A percentile compares a stretch with the other conserved stretches of the same genome.
These are phyloP conservation scores for Collybia sp. DNA, from an alignment of 768 basidiomycete genomes.

Conservation along the genomic window DNA sequence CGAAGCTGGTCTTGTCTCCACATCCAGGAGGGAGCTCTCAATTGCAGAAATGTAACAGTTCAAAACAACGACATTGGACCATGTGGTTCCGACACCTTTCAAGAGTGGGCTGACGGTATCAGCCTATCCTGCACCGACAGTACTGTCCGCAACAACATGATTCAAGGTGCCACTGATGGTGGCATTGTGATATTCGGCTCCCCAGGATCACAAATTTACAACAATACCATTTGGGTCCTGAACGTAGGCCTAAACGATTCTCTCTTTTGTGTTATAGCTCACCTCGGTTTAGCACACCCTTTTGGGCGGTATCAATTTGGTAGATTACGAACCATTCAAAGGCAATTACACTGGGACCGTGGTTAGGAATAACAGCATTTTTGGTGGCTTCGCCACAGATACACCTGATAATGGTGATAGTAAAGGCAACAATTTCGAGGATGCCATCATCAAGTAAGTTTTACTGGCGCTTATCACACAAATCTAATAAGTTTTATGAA, in stretches of 20 bases:
- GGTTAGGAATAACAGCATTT: constrained; percentile 61
- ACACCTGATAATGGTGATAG: constrained; percentile 29
- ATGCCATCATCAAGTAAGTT: constrained; percentile 68
- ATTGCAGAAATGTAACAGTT: constrained; percentile 59
- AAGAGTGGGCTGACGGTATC: constrained; percentile 82
- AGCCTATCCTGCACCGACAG: constrained; percentile 65
- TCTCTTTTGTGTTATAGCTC: constrained; percentile 5
- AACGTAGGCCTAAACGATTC: constrained; percentile 38
- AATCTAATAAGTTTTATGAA: constrained; percentile 21
- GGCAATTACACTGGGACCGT: constrained; percentile 64
- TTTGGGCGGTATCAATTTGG: constrained; percentile 76
- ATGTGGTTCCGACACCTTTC: constrained; percentile 57
- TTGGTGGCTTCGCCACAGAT: constrained; percentile 64
- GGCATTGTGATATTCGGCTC: constrained; percentile 77
- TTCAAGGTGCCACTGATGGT: constrained; percentile 73
- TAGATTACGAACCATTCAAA: constrained; percentile 63
- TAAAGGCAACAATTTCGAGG: constrained; percentile 51
- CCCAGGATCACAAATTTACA: constrained; percentile 67
- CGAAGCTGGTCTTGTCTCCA: constrained; percentile 85
- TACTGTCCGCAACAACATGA: constrained; percentile 61
- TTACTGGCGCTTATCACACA: neutral
- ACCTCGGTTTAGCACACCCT: constrained; percentile 47
- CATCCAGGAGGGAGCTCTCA: constrained; percentile 60
- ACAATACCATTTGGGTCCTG: constrained; percentile 72
- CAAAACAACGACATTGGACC: constrained; percentile 86